Evolutionary conservation across 176 grass and related monocot species (phyloP).

Genomic region (Rhynchospora breviuscula): DNA sequence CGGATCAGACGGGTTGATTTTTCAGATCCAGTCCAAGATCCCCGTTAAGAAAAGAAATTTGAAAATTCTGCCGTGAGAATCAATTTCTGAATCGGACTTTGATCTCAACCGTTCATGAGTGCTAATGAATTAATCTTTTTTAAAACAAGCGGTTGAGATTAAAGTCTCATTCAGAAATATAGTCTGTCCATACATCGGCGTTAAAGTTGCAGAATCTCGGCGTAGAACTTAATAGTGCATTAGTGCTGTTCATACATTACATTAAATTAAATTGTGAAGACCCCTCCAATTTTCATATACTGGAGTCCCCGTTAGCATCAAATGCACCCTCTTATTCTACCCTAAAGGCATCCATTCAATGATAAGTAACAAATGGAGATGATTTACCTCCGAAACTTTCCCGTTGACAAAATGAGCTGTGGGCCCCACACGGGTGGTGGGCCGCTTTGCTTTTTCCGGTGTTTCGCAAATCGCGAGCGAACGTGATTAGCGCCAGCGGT

Average conservation of each 20-base stretch:
- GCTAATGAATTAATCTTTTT: no score
- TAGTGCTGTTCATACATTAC: background rate
- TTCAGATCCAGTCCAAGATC: no score
- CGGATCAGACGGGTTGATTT: no score
- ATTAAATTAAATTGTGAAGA: background rate
- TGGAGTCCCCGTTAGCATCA: background rate
- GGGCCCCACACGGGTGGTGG: background rate
- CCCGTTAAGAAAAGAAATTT: no score
- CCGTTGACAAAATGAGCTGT: background rate
- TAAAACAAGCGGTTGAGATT: no score
- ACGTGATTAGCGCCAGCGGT: conserved; percentile 3
- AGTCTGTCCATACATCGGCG: no score
- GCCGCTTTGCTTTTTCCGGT: background rate
- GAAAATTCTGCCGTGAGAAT: no score
- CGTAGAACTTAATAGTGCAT: background rate
- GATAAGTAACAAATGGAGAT: background rate
- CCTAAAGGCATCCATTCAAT: background rate
- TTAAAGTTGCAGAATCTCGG: background rate
- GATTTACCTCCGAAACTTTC: background rate
- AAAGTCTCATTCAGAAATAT: no score
- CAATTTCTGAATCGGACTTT: no score
- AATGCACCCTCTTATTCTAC: background rate
- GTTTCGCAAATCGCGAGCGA: background rate
- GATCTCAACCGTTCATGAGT: no score
- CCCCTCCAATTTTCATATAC: background rate